Evolutionary conservation across 306 rosid genomes (phyloP).

Genomic region (Sindora glabra): DNA sequence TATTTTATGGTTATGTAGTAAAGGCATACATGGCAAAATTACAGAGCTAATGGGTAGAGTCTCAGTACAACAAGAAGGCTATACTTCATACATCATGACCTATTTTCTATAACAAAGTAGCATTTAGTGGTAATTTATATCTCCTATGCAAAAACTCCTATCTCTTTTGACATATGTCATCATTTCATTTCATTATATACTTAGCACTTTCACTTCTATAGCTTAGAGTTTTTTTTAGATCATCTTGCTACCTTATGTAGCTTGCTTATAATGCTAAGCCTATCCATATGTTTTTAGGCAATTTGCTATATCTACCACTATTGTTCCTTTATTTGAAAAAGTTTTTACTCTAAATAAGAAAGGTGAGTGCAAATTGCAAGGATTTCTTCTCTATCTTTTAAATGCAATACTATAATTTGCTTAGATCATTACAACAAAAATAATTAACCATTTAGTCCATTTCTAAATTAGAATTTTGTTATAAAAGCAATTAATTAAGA

Average conservation of each 20-base stretch:
- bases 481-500: too few species aligned
- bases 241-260: constrained; percentile 5
- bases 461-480: too few species aligned
- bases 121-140: too few species aligned
- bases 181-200: too few species aligned
- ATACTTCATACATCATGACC: too few species aligned
- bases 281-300: constrained; percentile 42
- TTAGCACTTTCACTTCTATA: too few species aligned
- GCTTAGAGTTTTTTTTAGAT: constrained; percentile 1
- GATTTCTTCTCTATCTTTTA: constrained; percentile 21
- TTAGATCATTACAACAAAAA: neutral
- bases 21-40: too few species aligned
- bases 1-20: too few species aligned
- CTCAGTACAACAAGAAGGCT: too few species aligned
- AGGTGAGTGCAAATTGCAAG: constrained; percentile 83
- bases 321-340: constrained; percentile 84
- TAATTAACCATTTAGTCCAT: neutral
- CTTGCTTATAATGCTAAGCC: constrained; percentile 18
- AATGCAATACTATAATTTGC: neutral
- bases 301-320: constrained; percentile 75
- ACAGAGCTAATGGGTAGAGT: too few species aligned
- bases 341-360: constrained; percentile 53
- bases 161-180: too few species aligned
- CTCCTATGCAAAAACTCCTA: neutral
- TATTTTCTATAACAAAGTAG: too few species aligned